Evolutionary conservation across 2,329 filamentous ascomycete species (phyloP).

Genomic region (Lasiodiplodia theobromae): DNA sequence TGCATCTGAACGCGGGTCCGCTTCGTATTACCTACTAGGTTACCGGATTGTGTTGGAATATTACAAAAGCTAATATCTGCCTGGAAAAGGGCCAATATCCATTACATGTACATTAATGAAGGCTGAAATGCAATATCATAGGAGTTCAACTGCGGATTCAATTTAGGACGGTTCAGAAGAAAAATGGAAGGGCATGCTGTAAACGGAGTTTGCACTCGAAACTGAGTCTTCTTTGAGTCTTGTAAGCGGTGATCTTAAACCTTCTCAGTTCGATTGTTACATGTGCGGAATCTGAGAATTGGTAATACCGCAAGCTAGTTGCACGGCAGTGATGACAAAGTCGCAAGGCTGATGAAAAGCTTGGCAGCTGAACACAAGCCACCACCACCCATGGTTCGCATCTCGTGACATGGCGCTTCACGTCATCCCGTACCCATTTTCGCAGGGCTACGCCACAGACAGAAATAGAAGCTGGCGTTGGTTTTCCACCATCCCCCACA

Average conservation of each 20-base stretch:
- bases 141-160: not conserved
- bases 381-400: not conserved
- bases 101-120: conserved; percentile 11
- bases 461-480: conserved; percentile 9
- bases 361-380: conserved; percentile 24
- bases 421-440: conserved; percentile 8
- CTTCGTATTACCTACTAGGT: not conserved
- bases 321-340: not conserved
- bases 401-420: conserved; percentile 5
- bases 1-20: not conserved
- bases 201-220: not conserved
- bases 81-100: not conserved
- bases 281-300: not conserved
- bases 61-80: not conserved
- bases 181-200: not conserved
- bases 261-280: not conserved
- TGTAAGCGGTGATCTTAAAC: not conserved
- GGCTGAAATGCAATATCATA: not conserved
- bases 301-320: not conserved
- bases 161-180: not conserved
- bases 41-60: not conserved
- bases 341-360: conserved; percentile 9
- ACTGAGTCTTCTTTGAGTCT: not conserved
- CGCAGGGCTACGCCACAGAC: not conserved
- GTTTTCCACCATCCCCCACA: not conserved